Percentiles rank a stretch among this genome's conserved stretches.
phyloP scores from a whole-genome alignment of 169 alveolate species.

The Plasmodium coatneyi region DNA sequence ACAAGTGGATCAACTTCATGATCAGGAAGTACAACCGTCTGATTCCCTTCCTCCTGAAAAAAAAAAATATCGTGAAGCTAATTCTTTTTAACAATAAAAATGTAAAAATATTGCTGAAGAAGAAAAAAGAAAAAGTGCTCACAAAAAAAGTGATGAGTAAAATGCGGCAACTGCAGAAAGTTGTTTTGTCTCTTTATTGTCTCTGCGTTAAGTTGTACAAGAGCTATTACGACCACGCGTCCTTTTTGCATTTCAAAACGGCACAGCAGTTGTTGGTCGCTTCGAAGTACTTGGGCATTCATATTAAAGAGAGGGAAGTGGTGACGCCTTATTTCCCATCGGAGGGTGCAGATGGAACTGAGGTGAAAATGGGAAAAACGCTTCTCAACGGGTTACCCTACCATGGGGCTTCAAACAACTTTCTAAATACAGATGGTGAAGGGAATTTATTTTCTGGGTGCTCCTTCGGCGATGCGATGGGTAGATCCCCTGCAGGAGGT shows the following conservation, averaged over 20 bases:
- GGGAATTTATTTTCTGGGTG: not conserved
- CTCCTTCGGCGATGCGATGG: not conserved
- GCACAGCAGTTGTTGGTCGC: conserved; percentile 57
- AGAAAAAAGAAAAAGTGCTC: conserved; percentile 18
- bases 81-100: conserved; percentile 54
- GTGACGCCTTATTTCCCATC: conserved; percentile 12
- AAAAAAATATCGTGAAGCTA: conserved; percentile 45
- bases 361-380: not conserved
- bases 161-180: conserved; percentile 26
- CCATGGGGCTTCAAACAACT: not conserved
- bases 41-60: conserved; percentile 16
- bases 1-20: conserved; percentile 47
- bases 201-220: conserved; percentile 44
- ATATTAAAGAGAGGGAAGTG: conserved; percentile 12
- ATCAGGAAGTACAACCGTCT: conserved; percentile 32
- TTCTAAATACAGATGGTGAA: not conserved
- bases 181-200: conserved; percentile 25
- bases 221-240: conserved; percentile 51
- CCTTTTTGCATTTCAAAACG: conserved; percentile 53
- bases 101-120: conserved; percentile 31
- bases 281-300: conserved; percentile 54
- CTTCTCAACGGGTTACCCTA: not conserved
- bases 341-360: not conserved
- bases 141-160: conserved; percentile 9
- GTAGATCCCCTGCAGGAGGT: not conserved